Evolutionary conservation across 495 filamentous ascomycete genomes (phyloP), one percentile per base, ranked within the genome.

Genomic region (Jackrogersella minutella): DNA sequence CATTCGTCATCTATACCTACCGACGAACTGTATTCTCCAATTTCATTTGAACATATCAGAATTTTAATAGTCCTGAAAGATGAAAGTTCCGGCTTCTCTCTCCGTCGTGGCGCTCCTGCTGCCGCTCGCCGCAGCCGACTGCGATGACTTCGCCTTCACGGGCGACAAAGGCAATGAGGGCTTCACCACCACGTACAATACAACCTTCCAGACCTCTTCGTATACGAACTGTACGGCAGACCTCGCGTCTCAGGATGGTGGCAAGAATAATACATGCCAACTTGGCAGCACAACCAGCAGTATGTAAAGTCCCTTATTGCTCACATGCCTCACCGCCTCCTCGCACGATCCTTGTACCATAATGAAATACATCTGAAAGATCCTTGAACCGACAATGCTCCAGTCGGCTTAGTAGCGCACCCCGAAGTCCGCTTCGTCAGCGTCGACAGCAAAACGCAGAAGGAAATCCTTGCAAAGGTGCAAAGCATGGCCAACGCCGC

Each of bases 51-150:
- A 14, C 19, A 39, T 40, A 55, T 31, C 28, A 16, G 40, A 10
- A 50, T 34, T 22, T 17, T 10, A 6, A 7, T 33, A 44, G 37
- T 30, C 26, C 13, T 19, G 3, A 7, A 62, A 54, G 17, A 62
- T 62, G 58, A 62, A 54, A 39, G 13, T 24, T n/a, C 46, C 28
- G 47, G 7, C 39, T 33, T 17, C 47, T 0, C 8, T 46, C 39
- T 62, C 58, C 8, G 16, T 24, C 1, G 19, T 31, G n/a, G 47
- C 58, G 19, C 28, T 52, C 13, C 17, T 53, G 58, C 34, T 51
- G 21, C 49, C 58, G 14, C 39, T 62, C 0, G 58, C 11, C 9
- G 58, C 49, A 39, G 58, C 47, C 17, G 58, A 62, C n/a, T 62
- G 58, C 47, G 58, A 53, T 3, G 53, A 53, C 9, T 36, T 62